Conservation (phyloP, 225 moss, liverwort and hornwort genomes). For the Physcomitrium patens region DNA sequence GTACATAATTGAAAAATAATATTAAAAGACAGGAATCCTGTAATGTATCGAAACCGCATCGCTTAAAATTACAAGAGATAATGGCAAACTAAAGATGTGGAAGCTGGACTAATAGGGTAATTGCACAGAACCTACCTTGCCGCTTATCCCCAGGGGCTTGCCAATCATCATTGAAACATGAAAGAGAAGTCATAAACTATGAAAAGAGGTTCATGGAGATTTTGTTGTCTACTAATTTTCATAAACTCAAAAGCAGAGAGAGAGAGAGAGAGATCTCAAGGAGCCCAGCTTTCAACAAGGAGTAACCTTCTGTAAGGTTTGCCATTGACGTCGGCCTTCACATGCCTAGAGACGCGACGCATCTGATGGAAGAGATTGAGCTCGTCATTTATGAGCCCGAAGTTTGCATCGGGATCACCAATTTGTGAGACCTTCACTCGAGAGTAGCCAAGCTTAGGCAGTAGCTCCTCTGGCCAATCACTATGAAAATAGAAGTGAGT, state of each 20-base stretch:
- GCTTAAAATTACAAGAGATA: slow-evolving; percentile 38
- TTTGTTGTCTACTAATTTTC: slow-evolving; percentile 32
- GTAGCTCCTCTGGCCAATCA: slow-evolving; percentile 82
- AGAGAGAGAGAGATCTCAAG: slow-evolving; percentile 17
- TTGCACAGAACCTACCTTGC: too few relatives aligned
- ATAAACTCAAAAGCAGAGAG: background rate
- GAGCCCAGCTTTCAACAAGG: slow-evolving; percentile 63
- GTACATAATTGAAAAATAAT: slow-evolving; percentile 33
- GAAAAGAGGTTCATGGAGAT: slow-evolving; percentile 3
- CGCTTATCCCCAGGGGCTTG: too few relatives aligned
- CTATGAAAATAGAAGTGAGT: slow-evolving; percentile 84
- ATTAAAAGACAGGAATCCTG: background rate
- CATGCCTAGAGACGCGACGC: slow-evolving; percentile 69
- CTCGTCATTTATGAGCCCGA: slow-evolving; percentile 75
- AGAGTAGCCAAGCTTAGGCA: slow-evolving; percentile 64
- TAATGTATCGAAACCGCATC: slow-evolving; percentile 11
- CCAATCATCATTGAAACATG: slow-evolving; percentile 16
- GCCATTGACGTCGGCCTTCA: slow-evolving; percentile 61
- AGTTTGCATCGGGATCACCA: slow-evolving; percentile 77
- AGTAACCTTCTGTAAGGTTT: slow-evolving; percentile 74
- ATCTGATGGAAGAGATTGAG: slow-evolving; percentile 79
- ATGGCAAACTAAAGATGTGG: slow-evolving; percentile 3
- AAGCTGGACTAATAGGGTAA: background rate
- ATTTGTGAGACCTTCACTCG: slow-evolving; percentile 75
- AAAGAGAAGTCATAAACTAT: slow-evolving; percentile 17